Evolutionary conservation across 2,329 filamentous ascomycete species (phyloP).

Genomic region (Cladosporium sp.): DNA sequence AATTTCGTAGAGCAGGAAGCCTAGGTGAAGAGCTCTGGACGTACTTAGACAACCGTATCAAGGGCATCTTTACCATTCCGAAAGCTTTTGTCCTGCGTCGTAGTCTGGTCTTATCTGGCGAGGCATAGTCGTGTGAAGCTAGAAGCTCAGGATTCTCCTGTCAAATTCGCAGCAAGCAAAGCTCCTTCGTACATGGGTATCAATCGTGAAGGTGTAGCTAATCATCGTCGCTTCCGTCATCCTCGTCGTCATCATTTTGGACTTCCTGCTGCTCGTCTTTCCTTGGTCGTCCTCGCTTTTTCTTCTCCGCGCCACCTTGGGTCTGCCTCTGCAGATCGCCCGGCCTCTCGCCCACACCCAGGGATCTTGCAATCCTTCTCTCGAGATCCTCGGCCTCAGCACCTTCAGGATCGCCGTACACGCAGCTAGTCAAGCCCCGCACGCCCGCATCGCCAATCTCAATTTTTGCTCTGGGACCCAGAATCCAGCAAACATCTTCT

Average conservation of each 20-base stretch:
- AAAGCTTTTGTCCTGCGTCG: no score
- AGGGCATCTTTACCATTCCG: no score
- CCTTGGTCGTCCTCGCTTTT: constrained; percentile 15
- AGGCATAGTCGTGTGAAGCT: no score
- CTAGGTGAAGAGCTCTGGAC: no score
- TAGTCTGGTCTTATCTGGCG: no score
- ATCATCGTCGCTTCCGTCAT: constrained; percentile 14
- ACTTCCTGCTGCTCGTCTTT: constrained; percentile 12
- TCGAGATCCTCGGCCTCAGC: constrained; percentile 27
- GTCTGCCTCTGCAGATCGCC: background rate
- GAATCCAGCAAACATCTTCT: constrained; percentile 70
- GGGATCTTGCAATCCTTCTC: constrained; percentile 27
- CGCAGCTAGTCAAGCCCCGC: constrained; percentile 57
- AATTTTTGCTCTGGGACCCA: constrained; percentile 77
- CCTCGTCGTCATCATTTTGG: constrained; percentile 14
- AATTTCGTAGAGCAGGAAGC: no score
- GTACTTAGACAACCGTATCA: no score
- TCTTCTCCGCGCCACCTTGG: constrained; percentile 9
- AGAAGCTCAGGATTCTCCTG: background rate
- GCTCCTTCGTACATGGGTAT: background rate
- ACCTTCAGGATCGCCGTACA: constrained; percentile 41
- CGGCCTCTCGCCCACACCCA: constrained; percentile 22
- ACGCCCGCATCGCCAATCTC: constrained; percentile 77
- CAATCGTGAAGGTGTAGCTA: constrained; percentile 4
- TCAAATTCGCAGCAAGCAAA: no score